Evolutionary conservation across 2,329 filamentous ascomycete genomes (phyloP), one percentile per base, ranked within the genome.

Genomic region (Sporothrix globosa): DNA sequence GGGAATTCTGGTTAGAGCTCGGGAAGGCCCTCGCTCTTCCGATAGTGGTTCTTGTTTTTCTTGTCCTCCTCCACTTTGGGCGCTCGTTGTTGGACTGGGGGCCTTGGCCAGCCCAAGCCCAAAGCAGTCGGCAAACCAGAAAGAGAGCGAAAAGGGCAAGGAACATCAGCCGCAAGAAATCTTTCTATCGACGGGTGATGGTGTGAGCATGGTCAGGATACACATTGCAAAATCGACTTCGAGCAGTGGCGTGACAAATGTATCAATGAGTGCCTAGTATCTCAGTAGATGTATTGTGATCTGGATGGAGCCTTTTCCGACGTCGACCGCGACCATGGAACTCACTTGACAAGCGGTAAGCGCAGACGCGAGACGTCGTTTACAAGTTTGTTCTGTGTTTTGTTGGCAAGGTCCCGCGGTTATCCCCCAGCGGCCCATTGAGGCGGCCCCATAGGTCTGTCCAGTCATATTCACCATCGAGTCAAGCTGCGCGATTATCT

Each of bases 401-500:
- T 48, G 21, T 34, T 44, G 11, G 13, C 3, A 27, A 61, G n/a
- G 24, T 39, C n/a, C 44, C 58, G 58, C 56, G 56, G 56, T 34
- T 21, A 44, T n/a, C 34, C 4, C 14, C n/a, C 58, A 46, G n/a
- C 58, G 39, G 58, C 58, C 58, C 21, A 19, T 46, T 27, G 39
- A 46, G 19, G 13, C 17, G 46, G 46, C 44, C 41, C 44, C 50
- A 6, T 44, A n/a, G 24, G 24, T n/a, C 41, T 65, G 41, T 24
- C 60, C 60, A 65, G 41, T 65, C 41, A 30, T 21, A 48, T 19
- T 48, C 11, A 3, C 24, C 14, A 39, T 39, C 19, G 11, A 46
- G 52, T n/a, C n/a, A 67, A 34, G 65, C 50, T 56, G 65, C 65
- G 65, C 30, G 48, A 67, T 56, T 56, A 67, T 56, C 61, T 48